Evolutionary conservation across 441 rosid genomes (phyloP).

Genomic region (Erodium texanum): DNA sequence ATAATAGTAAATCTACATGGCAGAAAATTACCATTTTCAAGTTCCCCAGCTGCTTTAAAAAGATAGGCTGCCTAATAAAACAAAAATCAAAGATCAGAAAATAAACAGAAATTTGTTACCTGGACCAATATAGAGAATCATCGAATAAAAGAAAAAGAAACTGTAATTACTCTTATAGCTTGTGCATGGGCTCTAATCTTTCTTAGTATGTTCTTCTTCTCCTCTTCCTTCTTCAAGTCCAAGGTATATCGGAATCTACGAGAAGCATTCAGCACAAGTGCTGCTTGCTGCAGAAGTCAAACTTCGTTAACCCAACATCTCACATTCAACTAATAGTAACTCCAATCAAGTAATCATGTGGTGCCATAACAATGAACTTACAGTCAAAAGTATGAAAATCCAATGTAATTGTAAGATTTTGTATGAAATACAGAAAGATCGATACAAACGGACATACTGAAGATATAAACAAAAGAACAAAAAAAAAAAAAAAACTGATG

Average conservation of each 20-base stretch:
- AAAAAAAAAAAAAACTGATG: background rate
- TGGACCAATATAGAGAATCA: background rate
- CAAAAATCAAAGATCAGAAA: conserved; percentile 18
- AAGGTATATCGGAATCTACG: conserved; percentile 87
- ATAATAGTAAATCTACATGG: background rate
- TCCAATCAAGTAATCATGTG: background rate
- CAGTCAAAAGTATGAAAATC: background rate
- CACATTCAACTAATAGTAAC: background rate
- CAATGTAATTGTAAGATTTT: background rate
- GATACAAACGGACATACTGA: background rate
- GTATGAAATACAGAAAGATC: background rate
- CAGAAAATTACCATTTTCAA: conserved; percentile 40
- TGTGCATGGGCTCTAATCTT: conserved; percentile 85
- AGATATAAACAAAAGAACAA: background rate
- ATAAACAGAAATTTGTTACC: conserved; percentile 1
- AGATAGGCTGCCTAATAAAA: conserved; percentile 74
- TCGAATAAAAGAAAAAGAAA: background rate
- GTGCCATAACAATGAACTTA: background rate
- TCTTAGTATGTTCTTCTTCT: conserved; percentile 48
- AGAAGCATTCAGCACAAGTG: conserved; percentile 90
- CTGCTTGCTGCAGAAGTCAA: conserved; percentile 66
- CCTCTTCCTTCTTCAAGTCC: conserved; percentile 87
- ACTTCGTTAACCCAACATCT: background rate
- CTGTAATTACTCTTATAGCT: conserved; percentile 51
- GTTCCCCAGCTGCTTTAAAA: conserved; percentile 48